Conservation (phyloP, 306 rosid genomes). For the Citrullus colocynthis region DNA sequence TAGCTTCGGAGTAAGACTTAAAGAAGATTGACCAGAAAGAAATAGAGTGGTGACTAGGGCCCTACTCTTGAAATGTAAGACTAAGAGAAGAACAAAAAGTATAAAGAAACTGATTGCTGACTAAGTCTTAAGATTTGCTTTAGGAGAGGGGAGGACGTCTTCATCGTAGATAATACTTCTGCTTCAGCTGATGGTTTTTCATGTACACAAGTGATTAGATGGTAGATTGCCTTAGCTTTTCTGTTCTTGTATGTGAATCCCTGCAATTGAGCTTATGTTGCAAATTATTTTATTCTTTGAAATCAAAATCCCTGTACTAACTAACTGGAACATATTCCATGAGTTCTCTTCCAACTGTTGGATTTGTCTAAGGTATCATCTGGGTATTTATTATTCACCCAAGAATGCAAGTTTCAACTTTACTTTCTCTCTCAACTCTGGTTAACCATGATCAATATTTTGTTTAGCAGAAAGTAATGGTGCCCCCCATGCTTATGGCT, state of each 20-base stretch:
- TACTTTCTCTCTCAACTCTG: neutral
- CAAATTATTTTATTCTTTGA: slow-evolving; percentile 13
- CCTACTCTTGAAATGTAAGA: slow-evolving; percentile 11
- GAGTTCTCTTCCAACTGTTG: neutral
- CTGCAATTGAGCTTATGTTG: slow-evolving; percentile 6
- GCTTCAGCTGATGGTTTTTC: neutral
- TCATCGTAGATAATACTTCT: neutral
- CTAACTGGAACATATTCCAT: slow-evolving; percentile 11
- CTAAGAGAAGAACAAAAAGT: slow-evolving; percentile 10
- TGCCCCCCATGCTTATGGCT: neutral
- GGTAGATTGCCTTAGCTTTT: slow-evolving; percentile 13
- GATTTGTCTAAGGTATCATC: neutral
- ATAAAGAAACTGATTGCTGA: neutral
- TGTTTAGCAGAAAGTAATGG: neutral
- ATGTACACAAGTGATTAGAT: slow-evolving; percentile 1
- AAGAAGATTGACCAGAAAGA: slow-evolving; percentile 10
- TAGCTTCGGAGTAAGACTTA: slow-evolving; percentile 27
- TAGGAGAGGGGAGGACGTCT: neutral
- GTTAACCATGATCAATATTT: neutral
- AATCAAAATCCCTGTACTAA: slow-evolving; percentile 1
- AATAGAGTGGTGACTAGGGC: neutral
- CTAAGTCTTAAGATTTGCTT: neutral
- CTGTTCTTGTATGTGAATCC: neutral
- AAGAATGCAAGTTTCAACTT: slow-evolving; percentile 3
- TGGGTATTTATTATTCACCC: slow-evolving; percentile 7